phyloP scores from a whole-genome alignment of 768 basidiomycete genomes.

The Naganishia friedmannii region DNA sequence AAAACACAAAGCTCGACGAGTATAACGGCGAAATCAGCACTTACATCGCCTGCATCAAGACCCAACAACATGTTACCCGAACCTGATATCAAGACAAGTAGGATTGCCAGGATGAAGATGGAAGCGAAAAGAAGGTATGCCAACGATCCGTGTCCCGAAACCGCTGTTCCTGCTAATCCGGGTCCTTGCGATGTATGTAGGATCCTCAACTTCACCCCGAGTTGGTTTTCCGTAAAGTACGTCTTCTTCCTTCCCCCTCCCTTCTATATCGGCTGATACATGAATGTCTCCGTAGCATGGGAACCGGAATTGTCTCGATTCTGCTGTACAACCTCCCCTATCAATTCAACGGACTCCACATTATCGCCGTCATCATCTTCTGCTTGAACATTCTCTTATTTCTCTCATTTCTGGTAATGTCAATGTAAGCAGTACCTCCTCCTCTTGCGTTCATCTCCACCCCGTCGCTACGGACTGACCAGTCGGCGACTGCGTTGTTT shows the following conservation, averaged over 20 bases:
- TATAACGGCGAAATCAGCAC: too few species aligned
- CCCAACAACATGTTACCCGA: too few species aligned
- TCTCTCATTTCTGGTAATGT: constrained; percentile 27
- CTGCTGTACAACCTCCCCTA: constrained; percentile 49
- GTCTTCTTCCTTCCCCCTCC: not conserved
- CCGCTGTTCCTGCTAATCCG: not conserved
- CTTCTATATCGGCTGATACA: too few species aligned
- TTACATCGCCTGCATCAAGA: too few species aligned
- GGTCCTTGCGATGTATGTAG: not conserved
- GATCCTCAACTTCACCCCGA: constrained; percentile 31
- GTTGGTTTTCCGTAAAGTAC: constrained; percentile 30
- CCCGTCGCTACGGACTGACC: not conserved
- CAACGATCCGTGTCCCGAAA: too few species aligned
- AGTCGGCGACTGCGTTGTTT: not conserved
- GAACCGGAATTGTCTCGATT: constrained; percentile 50
- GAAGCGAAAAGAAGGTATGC: constrained; percentile 1
- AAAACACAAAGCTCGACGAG: too few species aligned
- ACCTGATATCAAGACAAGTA: not conserved
- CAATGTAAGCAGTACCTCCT: constrained; percentile 24
- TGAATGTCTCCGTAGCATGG: too few species aligned
- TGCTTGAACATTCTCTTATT: constrained; percentile 46
- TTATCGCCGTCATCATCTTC: constrained; percentile 43
- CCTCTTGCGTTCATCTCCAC: not conserved
- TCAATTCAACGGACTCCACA: constrained; percentile 42
- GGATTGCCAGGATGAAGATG: not conserved